These are phyloP conservation scores for Dentipellis fragilis DNA, from an alignment of 768 basidiomycete genomes.

Conservation along the genomic window DNA sequence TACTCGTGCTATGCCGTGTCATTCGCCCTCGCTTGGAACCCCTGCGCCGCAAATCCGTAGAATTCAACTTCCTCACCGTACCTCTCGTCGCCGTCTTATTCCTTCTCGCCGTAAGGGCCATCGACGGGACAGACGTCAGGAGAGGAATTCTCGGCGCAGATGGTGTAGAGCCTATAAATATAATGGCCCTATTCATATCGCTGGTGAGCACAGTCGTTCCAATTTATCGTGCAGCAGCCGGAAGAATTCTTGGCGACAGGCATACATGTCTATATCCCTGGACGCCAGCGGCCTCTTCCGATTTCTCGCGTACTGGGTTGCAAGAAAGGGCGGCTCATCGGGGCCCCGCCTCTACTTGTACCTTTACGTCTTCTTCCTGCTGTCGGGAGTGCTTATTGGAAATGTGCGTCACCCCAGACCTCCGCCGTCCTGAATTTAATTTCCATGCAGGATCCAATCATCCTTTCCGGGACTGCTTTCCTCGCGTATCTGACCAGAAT, in stretches of 20 bases:
- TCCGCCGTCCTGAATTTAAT: background rate
- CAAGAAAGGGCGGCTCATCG: constrained; percentile 55
- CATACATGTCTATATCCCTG: constrained; percentile 87
- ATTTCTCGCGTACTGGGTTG: constrained; percentile 84
- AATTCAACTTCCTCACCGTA: constrained; percentile 22
- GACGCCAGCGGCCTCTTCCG: constrained; percentile 84
- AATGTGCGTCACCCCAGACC: constrained; percentile 32
- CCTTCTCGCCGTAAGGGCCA: constrained; percentile 19
- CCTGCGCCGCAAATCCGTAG: constrained; percentile 10
- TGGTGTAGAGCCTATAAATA: constrained; percentile 83
- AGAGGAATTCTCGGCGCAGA: constrained; percentile 73
- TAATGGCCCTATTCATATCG: constrained; percentile 86
- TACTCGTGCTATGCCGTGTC: constrained; percentile 8
- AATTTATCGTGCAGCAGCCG: background rate
- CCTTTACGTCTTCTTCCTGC: constrained; percentile 77
- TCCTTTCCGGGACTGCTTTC: constrained; percentile 86
- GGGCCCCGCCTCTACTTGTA: constrained; percentile 69
- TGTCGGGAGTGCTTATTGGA: constrained; percentile 71
- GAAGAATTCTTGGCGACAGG: constrained; percentile 12
- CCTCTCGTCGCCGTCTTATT: constrained; percentile 21
- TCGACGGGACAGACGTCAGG: constrained; percentile 37
- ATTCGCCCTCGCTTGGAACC: background rate
- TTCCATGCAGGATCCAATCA: constrained; percentile 60
- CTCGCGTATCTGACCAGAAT: constrained; percentile 79
- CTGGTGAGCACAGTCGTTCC: constrained; percentile 33